Evolutionary conservation across 2,329 filamentous ascomycete genomes (phyloP), one percentile per base, ranked within the genome.

Genomic region (Pseudocercospora fijiensis): DNA sequence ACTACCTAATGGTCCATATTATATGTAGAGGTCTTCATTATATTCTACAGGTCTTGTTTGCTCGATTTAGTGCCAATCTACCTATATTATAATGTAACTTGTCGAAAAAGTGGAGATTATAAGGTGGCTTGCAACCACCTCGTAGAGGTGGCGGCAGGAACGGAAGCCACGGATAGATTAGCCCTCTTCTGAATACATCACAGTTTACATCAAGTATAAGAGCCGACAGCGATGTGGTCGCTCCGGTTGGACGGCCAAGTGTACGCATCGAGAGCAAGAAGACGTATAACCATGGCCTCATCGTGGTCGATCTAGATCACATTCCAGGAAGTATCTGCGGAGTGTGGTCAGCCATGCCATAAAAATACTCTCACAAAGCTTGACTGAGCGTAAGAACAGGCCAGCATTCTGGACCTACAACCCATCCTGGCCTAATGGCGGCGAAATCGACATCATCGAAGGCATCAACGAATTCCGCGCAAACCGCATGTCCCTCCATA

Each of bases 291-390:
- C 82, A 87, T 67, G 89, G 88, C 0, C 83, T 92, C 7, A 86
- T 91, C 70, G 86, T 92, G 58, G 81, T 88, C 22, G 89, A 92
- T 73, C 84, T 91, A 58, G 80, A 81, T 18, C 89, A 92, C 69
- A 91, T 92, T 88, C 89, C 90, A 2, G 82, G 81, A 22, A 86
- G 86, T 1, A 79, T 85, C 57, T 92, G 90, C 68, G 90, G 90
- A 24, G 82, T 85, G 24, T 92, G 89, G 89, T 66, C 37, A 63
- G 61, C 18, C 9, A n/a, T 27, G 8, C 0, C 16, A n/a, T n/a
- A 4, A 2, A 10, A 5, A 10, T 4, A 6, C 16, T 13, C 0
- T 9, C 45, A 51, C 20, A 13, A 52, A n/a, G 22, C 3, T 26
- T 27, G 13, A 22, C 56, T 57, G 49, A 59, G 20, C 20, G 20